phyloP scores from a whole-genome alignment of 495 filamentous ascomycete species.

The Aspergillus ellipticus region DNA sequence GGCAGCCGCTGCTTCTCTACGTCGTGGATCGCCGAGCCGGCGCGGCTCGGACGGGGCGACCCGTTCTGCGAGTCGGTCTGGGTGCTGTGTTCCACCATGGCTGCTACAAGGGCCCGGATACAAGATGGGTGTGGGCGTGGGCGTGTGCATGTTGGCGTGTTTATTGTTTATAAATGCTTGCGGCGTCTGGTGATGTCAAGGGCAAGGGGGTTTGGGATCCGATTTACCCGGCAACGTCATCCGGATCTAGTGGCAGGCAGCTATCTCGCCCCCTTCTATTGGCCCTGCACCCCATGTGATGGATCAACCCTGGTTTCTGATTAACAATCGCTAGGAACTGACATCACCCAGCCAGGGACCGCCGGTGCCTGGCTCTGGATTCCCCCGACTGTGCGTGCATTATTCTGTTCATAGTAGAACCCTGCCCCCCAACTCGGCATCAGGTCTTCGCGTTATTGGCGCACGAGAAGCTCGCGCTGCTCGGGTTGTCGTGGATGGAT shows the following conservation, averaged over 20 bases:
- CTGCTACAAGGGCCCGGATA: neutral
- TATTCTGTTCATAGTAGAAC: no score
- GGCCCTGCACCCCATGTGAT: no score
- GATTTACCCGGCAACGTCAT: neutral
- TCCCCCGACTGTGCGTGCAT: neutral
- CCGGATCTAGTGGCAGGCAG: neutral
- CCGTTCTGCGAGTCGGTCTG: neutral
- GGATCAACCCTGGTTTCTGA: neutral
- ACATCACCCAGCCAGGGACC: neutral
- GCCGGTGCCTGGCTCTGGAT: neutral
- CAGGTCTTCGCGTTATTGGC: slow-evolving; percentile 10
- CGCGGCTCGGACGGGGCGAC: neutral
- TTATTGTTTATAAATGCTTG: neutral
- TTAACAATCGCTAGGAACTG: neutral
- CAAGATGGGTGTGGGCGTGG: neutral
- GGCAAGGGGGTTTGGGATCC: neutral
- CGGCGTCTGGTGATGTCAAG: neutral
- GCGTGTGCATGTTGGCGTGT: neutral
- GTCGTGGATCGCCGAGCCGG: neutral
- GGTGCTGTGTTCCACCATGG: neutral
- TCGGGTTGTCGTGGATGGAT: slow-evolving; percentile 20
- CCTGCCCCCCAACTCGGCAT: neutral
- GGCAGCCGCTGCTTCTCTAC: neutral
- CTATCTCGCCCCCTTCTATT: no score
- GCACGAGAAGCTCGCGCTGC: slow-evolving; percentile 21